Conservation (phyloP, 176 grass and related monocot genomes). For the Avena sativa region DNA sequence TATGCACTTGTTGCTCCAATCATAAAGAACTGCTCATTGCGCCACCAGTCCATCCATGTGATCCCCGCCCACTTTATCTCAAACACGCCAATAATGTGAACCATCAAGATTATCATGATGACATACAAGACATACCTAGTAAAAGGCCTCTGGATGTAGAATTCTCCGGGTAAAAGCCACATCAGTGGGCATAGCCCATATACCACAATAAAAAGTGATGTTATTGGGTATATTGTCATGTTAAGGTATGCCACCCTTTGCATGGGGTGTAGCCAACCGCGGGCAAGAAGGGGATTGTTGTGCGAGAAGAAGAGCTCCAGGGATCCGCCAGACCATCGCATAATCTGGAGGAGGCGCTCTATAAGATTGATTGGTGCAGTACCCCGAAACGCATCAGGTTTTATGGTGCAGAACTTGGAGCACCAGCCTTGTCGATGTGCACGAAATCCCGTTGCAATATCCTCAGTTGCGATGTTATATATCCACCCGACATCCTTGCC, state of each 20-base stretch:
- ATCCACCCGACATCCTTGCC: slow-evolving; percentile 29
- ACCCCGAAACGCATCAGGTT: slow-evolving; percentile 32
- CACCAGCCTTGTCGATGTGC: slow-evolving; percentile 38
- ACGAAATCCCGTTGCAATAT: slow-evolving; percentile 43
- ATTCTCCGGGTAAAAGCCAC: slow-evolving; percentile 34
- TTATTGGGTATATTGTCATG: slow-evolving; percentile 28
- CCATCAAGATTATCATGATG: background rate
- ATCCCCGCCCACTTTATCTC: slow-evolving; percentile 39
- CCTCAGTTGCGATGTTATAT: slow-evolving; percentile 52
- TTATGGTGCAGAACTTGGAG: slow-evolving; percentile 26
- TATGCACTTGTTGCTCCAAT: slow-evolving; percentile 28
- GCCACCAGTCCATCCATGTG: slow-evolving; percentile 35
- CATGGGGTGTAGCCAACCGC: background rate
- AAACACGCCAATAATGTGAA: slow-evolving; percentile 33
- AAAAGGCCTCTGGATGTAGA: slow-evolving; percentile 30
- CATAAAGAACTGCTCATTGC: slow-evolving; percentile 46
- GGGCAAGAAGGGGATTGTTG: background rate
- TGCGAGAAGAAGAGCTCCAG: slow-evolving; percentile 47
- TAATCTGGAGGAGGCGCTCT: slow-evolving; percentile 28
- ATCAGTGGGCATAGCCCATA: slow-evolving; percentile 11
- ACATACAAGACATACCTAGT: slow-evolving; percentile 9
- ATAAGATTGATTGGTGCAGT: slow-evolving; percentile 43
- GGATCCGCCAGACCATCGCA: slow-evolving; percentile 43
- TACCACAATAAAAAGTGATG: slow-evolving; percentile 5
- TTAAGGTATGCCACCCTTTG: slow-evolving; percentile 38